Evolutionary conservation across 1,284 basidiomycete species (phyloP), one percentile per base, ranked within the genome.

Genomic region (Sanghuangporus weigelae): DNA sequence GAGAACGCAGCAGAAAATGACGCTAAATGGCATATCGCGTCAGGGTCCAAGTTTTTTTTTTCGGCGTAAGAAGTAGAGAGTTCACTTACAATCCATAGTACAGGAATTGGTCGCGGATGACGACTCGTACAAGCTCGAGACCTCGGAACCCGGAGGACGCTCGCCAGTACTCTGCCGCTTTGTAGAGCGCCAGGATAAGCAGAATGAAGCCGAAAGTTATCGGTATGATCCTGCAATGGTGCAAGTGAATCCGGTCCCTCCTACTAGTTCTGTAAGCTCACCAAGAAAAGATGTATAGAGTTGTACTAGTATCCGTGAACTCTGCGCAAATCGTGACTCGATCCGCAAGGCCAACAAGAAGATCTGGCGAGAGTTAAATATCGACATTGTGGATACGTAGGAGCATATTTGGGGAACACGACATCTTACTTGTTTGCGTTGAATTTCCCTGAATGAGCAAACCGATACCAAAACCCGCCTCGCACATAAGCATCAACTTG

Each of bases 61-160:
- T 2, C 2, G 42, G 3, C 42, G 11, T n/a, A 12, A 8, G 42
- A n/a, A 14, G 4, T 44, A 44, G 11, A 2, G 42, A 44, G 2
- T 44, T n/a, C n/a, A 39, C 26, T 44, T 19, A 60, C 59, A 60
- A 26, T 31, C 19, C 49, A 40, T 36, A 60, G 23, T 60, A 60
- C 31, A 54, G 8, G 26, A 39, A 35, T 38, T 60, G 48, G 31
- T 60, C 59, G 40, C 42, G 48, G 14, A 53, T 11, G 12, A 60
- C 31, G 16, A 60, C 59, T 39, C 36, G 38, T 11, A 54, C 36
- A 42, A 60, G 59, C 21, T 36, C n/a, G 14, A 42, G 8, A 50
- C 59, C 59, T 36, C 16, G 7, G 38, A 60, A 21, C 2, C 59
- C 59, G n/a, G 42, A 35, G 11, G 42, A 44, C 50, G 23, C 16